phyloP scores from a whole-genome alignment of 2,329 filamentous ascomycete species.

The Coniochaeta sp. region DNA sequence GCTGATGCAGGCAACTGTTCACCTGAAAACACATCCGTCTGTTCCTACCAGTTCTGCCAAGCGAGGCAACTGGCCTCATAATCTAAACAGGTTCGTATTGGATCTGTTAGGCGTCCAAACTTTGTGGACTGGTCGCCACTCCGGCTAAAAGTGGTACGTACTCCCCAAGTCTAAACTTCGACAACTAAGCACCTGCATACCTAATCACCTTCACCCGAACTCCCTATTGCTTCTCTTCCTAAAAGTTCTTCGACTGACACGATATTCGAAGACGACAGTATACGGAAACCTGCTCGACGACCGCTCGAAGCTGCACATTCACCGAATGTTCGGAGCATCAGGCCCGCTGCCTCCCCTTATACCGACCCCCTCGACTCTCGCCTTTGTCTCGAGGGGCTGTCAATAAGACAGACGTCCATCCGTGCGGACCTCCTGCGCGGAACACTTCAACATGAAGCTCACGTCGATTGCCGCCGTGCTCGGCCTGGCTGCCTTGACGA shows the following conservation, averaged over 20 bases:
- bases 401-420: background rate
- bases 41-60: too few relatives aligned
- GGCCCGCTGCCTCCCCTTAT: background rate
- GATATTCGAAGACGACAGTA: background rate
- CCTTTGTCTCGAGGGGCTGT: background rate
- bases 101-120: too few relatives aligned
- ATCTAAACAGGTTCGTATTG: too few relatives aligned
- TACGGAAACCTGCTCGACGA: background rate
- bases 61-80: too few relatives aligned
- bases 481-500: conserved; percentile 44
- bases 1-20: background rate
- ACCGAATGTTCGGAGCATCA: background rate
- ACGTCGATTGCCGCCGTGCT: conserved; percentile 37
- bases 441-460: conserved; percentile 37
- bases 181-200: background rate
- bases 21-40: background rate
- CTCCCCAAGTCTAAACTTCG: background rate
- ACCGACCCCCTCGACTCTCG: background rate
- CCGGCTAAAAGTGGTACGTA: too few relatives aligned
- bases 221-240: background rate
- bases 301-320: background rate
- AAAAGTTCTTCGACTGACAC: background rate
- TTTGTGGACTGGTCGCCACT: too few relatives aligned
- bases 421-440: background rate
- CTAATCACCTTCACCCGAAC: background rate